Percentiles rank a stretch among this genome's conserved stretches.
phyloP scores from a whole-genome alignment of 116 monocot genomes.

The Papilionanthe hybrid region DNA sequence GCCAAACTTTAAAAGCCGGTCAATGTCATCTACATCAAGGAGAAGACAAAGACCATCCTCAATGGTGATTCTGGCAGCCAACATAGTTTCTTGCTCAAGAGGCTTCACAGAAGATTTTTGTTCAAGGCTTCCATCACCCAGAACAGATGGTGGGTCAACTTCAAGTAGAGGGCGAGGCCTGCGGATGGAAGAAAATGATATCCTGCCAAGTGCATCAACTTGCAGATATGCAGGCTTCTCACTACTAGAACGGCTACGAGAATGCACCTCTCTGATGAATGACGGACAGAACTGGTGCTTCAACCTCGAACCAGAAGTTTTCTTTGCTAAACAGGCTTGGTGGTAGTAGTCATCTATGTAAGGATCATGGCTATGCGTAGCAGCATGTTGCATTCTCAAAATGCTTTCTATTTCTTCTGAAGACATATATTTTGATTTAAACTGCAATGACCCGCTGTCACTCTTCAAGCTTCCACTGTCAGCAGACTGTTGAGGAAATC shows the following conservation, averaged over 20 bases:
- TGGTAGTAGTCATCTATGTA: slow-evolving; percentile 94
- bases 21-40: slow-evolving; percentile 88
- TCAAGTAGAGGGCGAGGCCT: slow-evolving; percentile 78
- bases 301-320: slow-evolving; percentile 26
- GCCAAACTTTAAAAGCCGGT: slow-evolving; percentile 58
- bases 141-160: slow-evolving; percentile 32
- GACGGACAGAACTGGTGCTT: slow-evolving; percentile 67
- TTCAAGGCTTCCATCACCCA: slow-evolving; percentile 25
- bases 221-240: slow-evolving; percentile 67
- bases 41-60: slow-evolving; percentile 86
- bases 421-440: slow-evolving; percentile 83
- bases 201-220: slow-evolving; percentile 60
- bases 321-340: slow-evolving; percentile 80
- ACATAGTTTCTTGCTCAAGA: slow-evolving; percentile 79
- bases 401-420: slow-evolving; percentile 89
- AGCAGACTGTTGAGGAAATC: slow-evolving; percentile 26
- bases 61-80: slow-evolving; percentile 81
- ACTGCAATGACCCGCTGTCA: slow-evolving; percentile 38
- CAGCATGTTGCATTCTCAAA: slow-evolving; percentile 75
- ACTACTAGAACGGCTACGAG: slow-evolving; percentile 38
- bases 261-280: slow-evolving; percentile 40
- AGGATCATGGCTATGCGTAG: slow-evolving; percentile 64
- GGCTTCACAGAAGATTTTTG: slow-evolving; percentile 55
- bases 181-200: slow-evolving; percentile 75
- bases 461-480: slow-evolving; percentile 30